Evolutionary conservation across 176 grass and related monocot genomes (phyloP).

Genomic region (Triticum aestivum): DNA sequence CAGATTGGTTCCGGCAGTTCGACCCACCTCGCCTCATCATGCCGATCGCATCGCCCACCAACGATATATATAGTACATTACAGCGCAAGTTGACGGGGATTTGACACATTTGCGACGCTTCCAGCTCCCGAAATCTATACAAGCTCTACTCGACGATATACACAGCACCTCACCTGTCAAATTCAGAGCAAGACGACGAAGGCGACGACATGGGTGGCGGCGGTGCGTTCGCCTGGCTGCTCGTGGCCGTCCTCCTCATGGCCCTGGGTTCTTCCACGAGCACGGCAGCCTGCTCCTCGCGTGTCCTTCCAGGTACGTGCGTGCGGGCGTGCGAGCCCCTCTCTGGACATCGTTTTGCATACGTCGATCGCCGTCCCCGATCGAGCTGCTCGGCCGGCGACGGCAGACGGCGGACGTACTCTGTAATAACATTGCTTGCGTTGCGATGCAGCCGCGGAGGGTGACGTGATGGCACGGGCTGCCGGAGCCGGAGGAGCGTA

Average conservation of each 20-base stretch:
- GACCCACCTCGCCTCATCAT: neutral
- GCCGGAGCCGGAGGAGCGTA: no score
- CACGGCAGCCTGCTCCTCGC: neutral
- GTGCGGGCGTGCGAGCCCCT: no score
- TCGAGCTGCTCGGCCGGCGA: no score
- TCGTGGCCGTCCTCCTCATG: neutral
- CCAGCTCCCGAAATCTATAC: neutral
- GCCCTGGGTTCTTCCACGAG: neutral
- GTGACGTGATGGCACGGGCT: no score
- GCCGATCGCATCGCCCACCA: neutral
- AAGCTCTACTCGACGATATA: no score
- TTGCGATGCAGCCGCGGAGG: no score
- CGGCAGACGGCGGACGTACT: no score
- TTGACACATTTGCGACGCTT: neutral
- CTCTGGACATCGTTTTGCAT: no score
- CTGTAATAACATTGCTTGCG: neutral
- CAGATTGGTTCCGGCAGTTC: conserved; percentile 1
- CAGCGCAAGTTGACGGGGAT: neutral
- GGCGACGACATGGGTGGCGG: neutral
- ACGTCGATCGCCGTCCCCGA: no score
- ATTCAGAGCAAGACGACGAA: no score
- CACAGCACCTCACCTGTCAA: no score
- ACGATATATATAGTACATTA: neutral
- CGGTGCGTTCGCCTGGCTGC: neutral
- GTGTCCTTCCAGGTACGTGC: neutral